phyloP scores from a whole-genome alignment of 768 basidiomycete genomes.

The Leucocoprinus leucothites region DNA sequence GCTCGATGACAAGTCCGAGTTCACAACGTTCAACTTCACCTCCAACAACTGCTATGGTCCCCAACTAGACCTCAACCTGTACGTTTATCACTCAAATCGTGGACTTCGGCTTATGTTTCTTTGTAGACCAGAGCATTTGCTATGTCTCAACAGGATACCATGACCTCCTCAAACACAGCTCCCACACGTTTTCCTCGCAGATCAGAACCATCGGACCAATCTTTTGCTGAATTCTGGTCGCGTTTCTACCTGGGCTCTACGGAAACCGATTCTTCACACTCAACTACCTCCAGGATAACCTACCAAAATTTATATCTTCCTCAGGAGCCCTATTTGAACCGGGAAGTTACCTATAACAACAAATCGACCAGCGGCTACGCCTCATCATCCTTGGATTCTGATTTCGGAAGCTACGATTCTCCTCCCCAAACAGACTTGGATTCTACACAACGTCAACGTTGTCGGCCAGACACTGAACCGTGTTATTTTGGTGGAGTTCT shows the following conservation, averaged over 20 bases:
- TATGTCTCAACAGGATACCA: not conserved
- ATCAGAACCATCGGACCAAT: constrained; percentile 2
- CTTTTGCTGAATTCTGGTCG: not conserved
- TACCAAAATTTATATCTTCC: not conserved
- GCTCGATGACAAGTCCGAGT: not conserved
- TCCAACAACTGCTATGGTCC: not conserved
- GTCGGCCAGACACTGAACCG: not conserved
- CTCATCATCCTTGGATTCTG: not conserved
- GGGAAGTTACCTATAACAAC: not conserved
- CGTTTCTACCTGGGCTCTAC: not conserved
- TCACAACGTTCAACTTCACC: not conserved
- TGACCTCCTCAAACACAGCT: not conserved
- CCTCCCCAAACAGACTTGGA: not conserved
- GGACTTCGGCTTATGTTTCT: not conserved
- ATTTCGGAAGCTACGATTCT: not conserved
- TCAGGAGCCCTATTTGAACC: not conserved
- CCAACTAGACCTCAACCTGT: not conserved
- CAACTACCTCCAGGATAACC: not conserved
- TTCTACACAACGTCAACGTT: not conserved
- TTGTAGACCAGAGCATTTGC: not conserved
- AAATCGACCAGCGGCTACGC: not conserved
- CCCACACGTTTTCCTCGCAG: constrained; percentile 8
- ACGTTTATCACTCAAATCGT: not conserved
- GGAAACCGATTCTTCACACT: not conserved
- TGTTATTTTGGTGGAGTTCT: constrained; percentile 23